Conservation (phyloP, 2,329 filamentous ascomycete genomes). For the Trichoderma hamatum region DNA sequence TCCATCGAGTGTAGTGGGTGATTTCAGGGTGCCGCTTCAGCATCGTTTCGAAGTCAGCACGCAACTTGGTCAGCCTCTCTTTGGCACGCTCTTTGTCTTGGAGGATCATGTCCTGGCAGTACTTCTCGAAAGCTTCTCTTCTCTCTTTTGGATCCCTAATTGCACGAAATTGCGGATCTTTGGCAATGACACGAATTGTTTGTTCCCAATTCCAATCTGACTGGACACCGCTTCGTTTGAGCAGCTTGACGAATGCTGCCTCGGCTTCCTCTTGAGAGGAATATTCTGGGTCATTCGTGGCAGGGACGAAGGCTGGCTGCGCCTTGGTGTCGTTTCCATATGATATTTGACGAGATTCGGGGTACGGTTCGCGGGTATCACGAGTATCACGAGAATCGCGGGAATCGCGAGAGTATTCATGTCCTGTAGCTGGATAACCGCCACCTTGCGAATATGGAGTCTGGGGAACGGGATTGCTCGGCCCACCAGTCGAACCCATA, state of each 20-base stretch:
- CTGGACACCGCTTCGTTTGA: slow-evolving; percentile 82
- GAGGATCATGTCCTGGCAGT: slow-evolving; percentile 82
- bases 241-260: slow-evolving; percentile 86
- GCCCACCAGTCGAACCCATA: slow-evolving; percentile 59
- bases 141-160: slow-evolving; percentile 91
- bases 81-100: slow-evolving; percentile 95
- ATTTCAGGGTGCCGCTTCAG: slow-evolving; percentile 95
- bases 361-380: slow-evolving; percentile 42
- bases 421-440: slow-evolving; percentile 41
- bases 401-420: slow-evolving; percentile 44
- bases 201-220: slow-evolving; percentile 94
- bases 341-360: slow-evolving; percentile 61
- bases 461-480: slow-evolving; percentile 46
- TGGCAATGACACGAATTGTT: slow-evolving; percentile 80
- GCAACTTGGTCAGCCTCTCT: slow-evolving; percentile 88
- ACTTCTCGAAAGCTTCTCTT: slow-evolving; percentile 91
- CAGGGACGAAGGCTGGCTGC: slow-evolving; percentile 64
- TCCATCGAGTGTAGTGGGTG: slow-evolving; percentile 96
- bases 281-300: slow-evolving; percentile 75
- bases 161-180: slow-evolving; percentile 89
- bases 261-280: slow-evolving; percentile 84
- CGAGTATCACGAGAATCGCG: slow-evolving; percentile 33
- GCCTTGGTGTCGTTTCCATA: slow-evolving; percentile 59
- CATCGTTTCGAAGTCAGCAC: slow-evolving; percentile 94
- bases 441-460: slow-evolving; percentile 49